Base-by-base conservation (phyloP, 2,329 filamentous ascomycete species). In the Talaromyces sp. region DNA sequence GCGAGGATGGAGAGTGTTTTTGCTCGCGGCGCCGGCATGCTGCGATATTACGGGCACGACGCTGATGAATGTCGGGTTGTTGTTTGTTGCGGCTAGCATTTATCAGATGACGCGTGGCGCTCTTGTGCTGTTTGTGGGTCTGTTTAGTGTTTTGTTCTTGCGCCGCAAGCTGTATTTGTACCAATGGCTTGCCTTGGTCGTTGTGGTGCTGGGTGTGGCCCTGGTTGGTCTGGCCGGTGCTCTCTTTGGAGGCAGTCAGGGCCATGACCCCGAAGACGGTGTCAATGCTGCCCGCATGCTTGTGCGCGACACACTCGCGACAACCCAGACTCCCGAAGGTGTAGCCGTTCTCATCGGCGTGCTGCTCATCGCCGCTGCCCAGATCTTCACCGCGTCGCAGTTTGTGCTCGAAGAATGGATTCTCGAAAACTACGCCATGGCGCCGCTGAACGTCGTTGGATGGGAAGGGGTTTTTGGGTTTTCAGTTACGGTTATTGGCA, bases 81-180 rank as follows among this genome's bases (percentile, higher is more conserved):
- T 98, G 55, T 93, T 98, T 73, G 93, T 98, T 27, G 95, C 91
- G 13, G 92, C 95, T 1, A 96, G 91, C 63, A 97, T 99, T 71
- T 99, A 97, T 78, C 95, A 99, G 78, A 99, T 99, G 95, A 98
- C 93, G 1, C 84, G 95, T 62, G 95, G 95, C 9, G 95, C 95
- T 0, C 82, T 99, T 49, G 93, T 99, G 3, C 83, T 99, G 7
- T 99, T 99, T 69, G 95, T 99, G 22, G 95, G 95, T 0, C 80
- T 98, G 0, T 97, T 99, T 78, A 96, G 92, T 71, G 93, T 99
- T 30, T 70, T 96, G 13, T 98, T 99, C 75, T 81, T 99, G 61
- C 88, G 86, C 69, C 86, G 92, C 55, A 88, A 86, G 67, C 82
- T 99, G 36, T 85, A 87, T 64, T 73, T 90, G n/a, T 97, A 93